A percentile compares a stretch with the other conserved stretches of the same genome.
Evolutionary conservation across 2,329 filamentous ascomycete species (phyloP).

Genomic region (Chalaropsis thielavioides): DNA sequence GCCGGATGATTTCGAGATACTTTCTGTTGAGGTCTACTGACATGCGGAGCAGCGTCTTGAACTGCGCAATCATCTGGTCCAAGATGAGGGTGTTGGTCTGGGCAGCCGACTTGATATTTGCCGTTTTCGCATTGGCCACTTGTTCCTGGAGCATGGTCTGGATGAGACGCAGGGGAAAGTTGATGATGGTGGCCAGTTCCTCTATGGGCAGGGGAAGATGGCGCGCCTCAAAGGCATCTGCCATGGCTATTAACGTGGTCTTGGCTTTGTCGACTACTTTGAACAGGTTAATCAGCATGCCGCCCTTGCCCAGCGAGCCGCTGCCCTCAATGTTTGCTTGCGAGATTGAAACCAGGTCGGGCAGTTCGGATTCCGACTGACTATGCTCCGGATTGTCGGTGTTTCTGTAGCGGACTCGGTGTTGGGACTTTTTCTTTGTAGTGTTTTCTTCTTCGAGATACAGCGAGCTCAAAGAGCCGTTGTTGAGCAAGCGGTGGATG

Average conservation of each 20-base stretch:
- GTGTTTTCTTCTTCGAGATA: not conserved
- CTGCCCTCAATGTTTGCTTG: not conserved
- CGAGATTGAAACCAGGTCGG: slow-evolving; percentile 20
- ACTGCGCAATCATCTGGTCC: slow-evolving; percentile 95
- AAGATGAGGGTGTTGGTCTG: slow-evolving; percentile 88
- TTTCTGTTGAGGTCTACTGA: slow-evolving; percentile 86
- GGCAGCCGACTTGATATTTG: slow-evolving; percentile 77
- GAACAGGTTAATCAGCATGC: slow-evolving; percentile 72
- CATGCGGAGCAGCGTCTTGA: slow-evolving; percentile 81
- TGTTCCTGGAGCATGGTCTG: slow-evolving; percentile 93
- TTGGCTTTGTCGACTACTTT: slow-evolving; percentile 89
- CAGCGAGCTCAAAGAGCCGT: slow-evolving; percentile 83
- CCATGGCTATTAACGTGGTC: slow-evolving; percentile 74
- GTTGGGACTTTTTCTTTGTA: not conserved
- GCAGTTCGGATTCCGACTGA: slow-evolving; percentile 17
- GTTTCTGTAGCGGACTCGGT: not conserved
- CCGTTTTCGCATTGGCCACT: slow-evolving; percentile 77
- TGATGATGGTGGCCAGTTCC: slow-evolving; percentile 87
- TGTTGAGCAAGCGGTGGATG: slow-evolving; percentile 85
- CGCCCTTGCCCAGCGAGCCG: slow-evolving; percentile 21
- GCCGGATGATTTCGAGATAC: slow-evolving; percentile 68
- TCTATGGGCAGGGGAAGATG: slow-evolving; percentile 95
- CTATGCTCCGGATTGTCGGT: slow-evolving; percentile 4
- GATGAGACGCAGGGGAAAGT: slow-evolving; percentile 88
- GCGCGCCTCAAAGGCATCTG: slow-evolving; percentile 67